Conservation (phyloP, 495 filamentous ascomycete species). For the Aspergillus sclerotioniger region DNA sequence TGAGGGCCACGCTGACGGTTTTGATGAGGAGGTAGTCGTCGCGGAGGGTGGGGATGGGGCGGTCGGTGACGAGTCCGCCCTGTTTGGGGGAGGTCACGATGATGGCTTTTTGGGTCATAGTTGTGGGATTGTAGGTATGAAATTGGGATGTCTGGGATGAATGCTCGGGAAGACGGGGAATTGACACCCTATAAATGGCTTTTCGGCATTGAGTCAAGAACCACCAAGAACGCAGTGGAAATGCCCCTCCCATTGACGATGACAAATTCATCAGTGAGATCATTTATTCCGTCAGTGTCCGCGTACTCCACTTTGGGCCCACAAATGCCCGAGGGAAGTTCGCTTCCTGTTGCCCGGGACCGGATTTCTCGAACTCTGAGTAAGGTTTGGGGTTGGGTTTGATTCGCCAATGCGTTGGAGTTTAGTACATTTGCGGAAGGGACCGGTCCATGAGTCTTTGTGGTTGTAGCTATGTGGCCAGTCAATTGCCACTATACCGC, state of each 20-base stretch:
- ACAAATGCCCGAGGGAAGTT: background rate
- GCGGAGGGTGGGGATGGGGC: slow-evolving; percentile 1
- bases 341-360: background rate
- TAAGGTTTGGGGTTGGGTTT: no score
- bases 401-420: no score
- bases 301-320: background rate
- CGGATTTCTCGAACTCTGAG: background rate
- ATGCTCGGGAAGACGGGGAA: background rate
- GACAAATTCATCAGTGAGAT: background rate
- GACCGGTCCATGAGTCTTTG: no score
- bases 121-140: background rate
- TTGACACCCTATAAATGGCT: background rate
- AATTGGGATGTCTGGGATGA: background rate
- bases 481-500: no score
- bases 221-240: background rate
- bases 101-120: slow-evolving; percentile 1
- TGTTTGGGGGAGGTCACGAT: slow-evolving; percentile 2
- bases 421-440: no score
- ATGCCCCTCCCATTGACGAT: background rate
- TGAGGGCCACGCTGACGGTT: slow-evolving; percentile 1
- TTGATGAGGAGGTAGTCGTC: slow-evolving; percentile 5
- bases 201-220: background rate
- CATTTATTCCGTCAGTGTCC: background rate
- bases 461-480: no score
- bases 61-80: slow-evolving; percentile 1